Percentiles rank a stretch among this genome's conserved stretches.
These are phyloP conservation scores for Cardiosporidium cionae DNA, from an alignment of 169 alveolate species.

Conservation along the genomic window DNA sequence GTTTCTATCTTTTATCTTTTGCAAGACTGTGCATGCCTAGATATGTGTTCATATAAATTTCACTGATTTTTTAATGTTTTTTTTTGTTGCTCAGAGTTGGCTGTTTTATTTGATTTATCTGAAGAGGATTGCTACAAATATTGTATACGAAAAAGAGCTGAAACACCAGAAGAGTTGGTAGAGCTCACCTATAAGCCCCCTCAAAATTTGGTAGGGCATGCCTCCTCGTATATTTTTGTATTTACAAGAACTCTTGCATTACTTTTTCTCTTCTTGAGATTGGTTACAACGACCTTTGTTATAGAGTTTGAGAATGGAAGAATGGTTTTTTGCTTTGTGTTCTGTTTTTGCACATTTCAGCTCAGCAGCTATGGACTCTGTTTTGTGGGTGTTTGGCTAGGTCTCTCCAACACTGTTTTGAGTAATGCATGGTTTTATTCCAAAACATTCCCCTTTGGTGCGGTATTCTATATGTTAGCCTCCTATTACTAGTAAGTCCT, in stretches of 20 bases:
- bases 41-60: not conserved
- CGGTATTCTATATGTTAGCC: constrained; percentile 74
- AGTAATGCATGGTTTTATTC: constrained; percentile 77
- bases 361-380: constrained; percentile 68
- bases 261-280: not conserved
- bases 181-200: constrained; percentile 60
- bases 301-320: not conserved
- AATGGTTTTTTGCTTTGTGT: not conserved
- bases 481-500: constrained; percentile 62
- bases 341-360: constrained; percentile 7
- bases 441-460: constrained; percentile 72
- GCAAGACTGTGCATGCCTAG: not conserved
- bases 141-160: constrained; percentile 65
- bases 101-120: constrained; percentile 58
- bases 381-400: constrained; percentile 72
- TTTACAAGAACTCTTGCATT: not conserved
- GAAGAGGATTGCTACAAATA: constrained; percentile 73
- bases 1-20: not conserved
- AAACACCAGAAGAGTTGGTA: constrained; percentile 62
- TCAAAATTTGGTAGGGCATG: constrained; percentile 36
- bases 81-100: constrained; percentile 44
- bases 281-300: not conserved
- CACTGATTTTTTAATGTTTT: not conserved
- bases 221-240: not conserved
- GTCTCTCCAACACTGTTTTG: constrained; percentile 63